Percentiles rank a stretch among this genome's conserved stretches.
Evolutionary conservation across 2,329 filamentous ascomycete genomes (phyloP).

Genomic region (Colletotrichum acutatum): DNA sequence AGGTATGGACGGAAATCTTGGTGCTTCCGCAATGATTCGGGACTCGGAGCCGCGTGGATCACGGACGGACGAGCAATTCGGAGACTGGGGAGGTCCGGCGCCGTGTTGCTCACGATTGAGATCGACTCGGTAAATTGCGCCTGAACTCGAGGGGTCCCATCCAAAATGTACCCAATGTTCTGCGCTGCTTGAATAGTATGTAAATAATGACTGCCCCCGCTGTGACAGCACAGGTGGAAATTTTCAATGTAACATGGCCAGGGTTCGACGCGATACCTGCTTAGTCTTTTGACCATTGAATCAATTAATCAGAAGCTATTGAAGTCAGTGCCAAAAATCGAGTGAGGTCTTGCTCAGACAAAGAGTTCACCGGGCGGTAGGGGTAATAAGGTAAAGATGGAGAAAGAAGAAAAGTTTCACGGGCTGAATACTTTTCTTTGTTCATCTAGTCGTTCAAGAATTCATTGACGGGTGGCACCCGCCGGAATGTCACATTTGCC

Average conservation of each 20-base stretch:
- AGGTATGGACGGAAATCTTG: neutral
- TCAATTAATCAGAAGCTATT: neutral
- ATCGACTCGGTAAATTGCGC: neutral
- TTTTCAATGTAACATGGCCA: slow-evolving; percentile 20
- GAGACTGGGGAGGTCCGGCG: neutral
- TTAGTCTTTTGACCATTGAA: slow-evolving; percentile 5
- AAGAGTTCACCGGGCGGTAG: neutral
- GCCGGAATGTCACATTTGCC: neutral
- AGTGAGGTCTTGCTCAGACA: neutral
- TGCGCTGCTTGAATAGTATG: neutral
- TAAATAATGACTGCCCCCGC: slow-evolving; percentile 13
- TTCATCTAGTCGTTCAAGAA: neutral
- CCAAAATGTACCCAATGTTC: neutral
- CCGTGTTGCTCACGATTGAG: neutral
- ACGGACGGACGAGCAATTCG: neutral
- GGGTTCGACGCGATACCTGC: slow-evolving; percentile 17
- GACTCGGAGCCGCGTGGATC: neutral
- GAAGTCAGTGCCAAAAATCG: neutral
- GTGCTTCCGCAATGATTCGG: neutral
- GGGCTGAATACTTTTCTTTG: neutral
- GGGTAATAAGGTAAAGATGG: neutral
- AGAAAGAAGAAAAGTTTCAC: neutral
- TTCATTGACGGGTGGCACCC: neutral
- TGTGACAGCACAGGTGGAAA: slow-evolving; percentile 31
- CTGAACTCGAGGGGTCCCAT: neutral